Conservation (phyloP, 2,329 filamentous ascomycete genomes). For the Hypoxylon sp. region DNA sequence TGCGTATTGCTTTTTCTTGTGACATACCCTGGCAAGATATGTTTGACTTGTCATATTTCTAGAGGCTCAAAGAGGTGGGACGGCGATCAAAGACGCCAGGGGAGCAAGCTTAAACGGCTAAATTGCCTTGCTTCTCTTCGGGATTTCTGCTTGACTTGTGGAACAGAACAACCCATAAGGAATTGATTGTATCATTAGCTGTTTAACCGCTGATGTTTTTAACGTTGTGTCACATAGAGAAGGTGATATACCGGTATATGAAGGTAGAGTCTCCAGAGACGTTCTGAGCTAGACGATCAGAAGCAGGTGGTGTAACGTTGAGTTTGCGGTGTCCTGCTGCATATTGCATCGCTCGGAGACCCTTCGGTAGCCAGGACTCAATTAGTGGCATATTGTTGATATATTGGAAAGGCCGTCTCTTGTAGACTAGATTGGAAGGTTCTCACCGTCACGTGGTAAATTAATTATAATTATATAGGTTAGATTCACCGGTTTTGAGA, state of each 20-base stretch:
- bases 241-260: slow-evolving; percentile 24
- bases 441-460: slow-evolving; percentile 35
- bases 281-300: slow-evolving; percentile 20
- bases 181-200: slow-evolving; percentile 24
- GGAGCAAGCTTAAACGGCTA: slow-evolving; percentile 33
- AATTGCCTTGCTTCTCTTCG: slow-evolving; percentile 29
- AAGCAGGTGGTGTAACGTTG: slow-evolving; percentile 40
- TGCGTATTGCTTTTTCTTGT: slow-evolving; percentile 14
- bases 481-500: slow-evolving; percentile 21
- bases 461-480: slow-evolving; percentile 22
- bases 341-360: slow-evolving; percentile 37
- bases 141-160: slow-evolving; percentile 23
- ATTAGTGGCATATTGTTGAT: slow-evolving; percentile 26
- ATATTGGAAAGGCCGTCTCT: slow-evolving; percentile 26
- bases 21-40: slow-evolving; percentile 10
- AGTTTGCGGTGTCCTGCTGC: slow-evolving; percentile 27
- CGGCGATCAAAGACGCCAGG: slow-evolving; percentile 13
- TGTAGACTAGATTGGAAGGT: slow-evolving; percentile 34
- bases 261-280: slow-evolving; percentile 13
- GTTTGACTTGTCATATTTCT: slow-evolving; percentile 32
- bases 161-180: slow-evolving; percentile 21
- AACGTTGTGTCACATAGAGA: slow-evolving; percentile 31
- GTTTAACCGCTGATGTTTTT: slow-evolving; percentile 29
- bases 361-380: slow-evolving; percentile 26
- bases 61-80: slow-evolving; percentile 9